These are phyloP conservation scores for Phytophthora ramorum DNA, from an alignment of 352 stramenopile species.

Conservation along the genomic window DNA sequence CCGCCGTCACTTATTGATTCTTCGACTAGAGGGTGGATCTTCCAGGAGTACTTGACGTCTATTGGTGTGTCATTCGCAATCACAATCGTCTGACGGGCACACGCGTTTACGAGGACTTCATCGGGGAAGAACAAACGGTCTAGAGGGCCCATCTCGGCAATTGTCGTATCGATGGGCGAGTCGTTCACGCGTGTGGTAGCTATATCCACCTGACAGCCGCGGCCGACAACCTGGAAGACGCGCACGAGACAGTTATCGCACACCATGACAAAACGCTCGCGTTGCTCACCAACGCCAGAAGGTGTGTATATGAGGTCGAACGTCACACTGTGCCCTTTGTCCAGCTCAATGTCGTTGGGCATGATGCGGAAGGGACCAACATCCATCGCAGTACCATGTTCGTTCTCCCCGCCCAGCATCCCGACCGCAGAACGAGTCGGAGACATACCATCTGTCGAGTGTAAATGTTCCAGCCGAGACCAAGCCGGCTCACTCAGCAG, in stretches of 20 bases:
- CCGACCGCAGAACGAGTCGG: conserved; percentile 20
- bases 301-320: conserved; percentile 67
- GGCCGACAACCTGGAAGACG: conserved; percentile 70
- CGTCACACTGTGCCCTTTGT: conserved; percentile 43
- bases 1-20: background rate
- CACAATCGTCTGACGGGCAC: conserved; percentile 45
- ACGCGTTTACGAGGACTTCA: conserved; percentile 45
- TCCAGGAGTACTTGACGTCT: conserved; percentile 65
- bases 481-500: conserved; percentile 59
- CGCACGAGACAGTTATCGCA: conserved; percentile 87
- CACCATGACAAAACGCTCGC: conserved; percentile 77
- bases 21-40: conserved; percentile 28
- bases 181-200: conserved; percentile 53
- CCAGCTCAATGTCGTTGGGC: conserved; percentile 63
- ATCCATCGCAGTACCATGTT: conserved; percentile 9
- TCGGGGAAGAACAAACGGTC: conserved; percentile 59
- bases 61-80: conserved; percentile 77
- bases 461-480: conserved; percentile 42
- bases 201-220: conserved; percentile 74
- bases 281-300: conserved; percentile 60
- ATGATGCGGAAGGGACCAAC: conserved; percentile 66
- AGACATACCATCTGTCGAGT: conserved; percentile 16
- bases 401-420: conserved; percentile 18
- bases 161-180: conserved; percentile 47
- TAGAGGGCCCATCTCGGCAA: conserved; percentile 54